These are phyloP conservation scores for Colletotrichum orbiculare DNA, from an alignment of 2,329 filamentous ascomycete species.

Conservation along the genomic window DNA sequence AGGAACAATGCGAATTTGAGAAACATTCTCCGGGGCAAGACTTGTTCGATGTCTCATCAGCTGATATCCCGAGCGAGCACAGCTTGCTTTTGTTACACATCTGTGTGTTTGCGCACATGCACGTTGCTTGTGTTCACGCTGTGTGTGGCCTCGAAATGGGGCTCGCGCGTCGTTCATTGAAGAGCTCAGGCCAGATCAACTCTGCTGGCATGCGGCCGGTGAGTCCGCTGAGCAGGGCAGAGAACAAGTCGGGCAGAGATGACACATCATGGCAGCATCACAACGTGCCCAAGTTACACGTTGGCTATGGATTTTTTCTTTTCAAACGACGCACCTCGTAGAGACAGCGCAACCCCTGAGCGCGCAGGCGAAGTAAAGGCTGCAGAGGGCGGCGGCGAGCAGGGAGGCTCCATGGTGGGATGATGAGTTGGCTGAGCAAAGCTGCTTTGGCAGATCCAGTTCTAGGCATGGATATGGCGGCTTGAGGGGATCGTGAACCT, in stretches of 20 bases:
- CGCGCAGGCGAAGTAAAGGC: conserved; percentile 5
- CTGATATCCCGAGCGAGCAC: conserved; percentile 21
- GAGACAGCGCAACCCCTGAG: conserved; percentile 5
- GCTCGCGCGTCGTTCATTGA: conserved; percentile 25
- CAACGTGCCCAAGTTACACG: conserved; percentile 12
- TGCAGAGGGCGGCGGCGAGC: conserved; percentile 9
- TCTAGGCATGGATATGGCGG: conserved; percentile 16
- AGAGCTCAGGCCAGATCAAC: conserved; percentile 19
- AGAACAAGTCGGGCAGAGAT: conserved; percentile 24
- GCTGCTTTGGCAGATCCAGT: conserved; percentile 14
- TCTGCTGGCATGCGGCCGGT: conserved; percentile 17
- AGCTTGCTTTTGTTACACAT: background rate
- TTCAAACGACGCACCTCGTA: background rate
- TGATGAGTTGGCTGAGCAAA: conserved; percentile 30
- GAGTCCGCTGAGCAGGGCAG: conserved; percentile 24
- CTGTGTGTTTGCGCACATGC: background rate
- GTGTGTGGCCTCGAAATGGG: background rate
- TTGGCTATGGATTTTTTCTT: conserved; percentile 8
- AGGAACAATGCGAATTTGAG: conserved; percentile 16
- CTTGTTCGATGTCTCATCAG: conserved; percentile 27
- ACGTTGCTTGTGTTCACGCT: too few species aligned
- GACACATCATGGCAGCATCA: background rate
- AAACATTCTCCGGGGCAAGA: conserved; percentile 11
- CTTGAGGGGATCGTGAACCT: conserved; percentile 1
- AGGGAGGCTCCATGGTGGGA: conserved; percentile 21